phyloP scores from a whole-genome alignment of 352 stramenopile species.

The Phytophthora kernoviae region DNA sequence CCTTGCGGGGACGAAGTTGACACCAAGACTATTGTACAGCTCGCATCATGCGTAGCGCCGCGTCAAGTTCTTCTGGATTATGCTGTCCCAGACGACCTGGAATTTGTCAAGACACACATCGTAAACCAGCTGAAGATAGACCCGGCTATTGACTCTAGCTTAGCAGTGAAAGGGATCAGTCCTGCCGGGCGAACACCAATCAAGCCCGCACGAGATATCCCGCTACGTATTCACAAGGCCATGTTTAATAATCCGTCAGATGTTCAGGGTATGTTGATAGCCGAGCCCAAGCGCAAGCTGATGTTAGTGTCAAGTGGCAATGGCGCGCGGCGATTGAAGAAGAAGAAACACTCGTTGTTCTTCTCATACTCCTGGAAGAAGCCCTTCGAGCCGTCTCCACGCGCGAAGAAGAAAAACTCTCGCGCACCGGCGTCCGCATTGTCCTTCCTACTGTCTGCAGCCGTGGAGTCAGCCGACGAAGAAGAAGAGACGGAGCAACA shows the following conservation, averaged over 20 bases:
- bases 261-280: constrained; percentile 78
- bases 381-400: constrained; percentile 55
- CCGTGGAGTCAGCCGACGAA: constrained; percentile 74
- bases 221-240: constrained; percentile 83
- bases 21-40: constrained; percentile 82
- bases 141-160: constrained; percentile 18
- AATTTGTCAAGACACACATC: constrained; percentile 71
- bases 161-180: constrained; percentile 41
- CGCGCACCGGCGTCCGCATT: constrained; percentile 65
- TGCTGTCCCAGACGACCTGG: constrained; percentile 54
- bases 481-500: constrained; percentile 72
- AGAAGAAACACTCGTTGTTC: constrained; percentile 83
- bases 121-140: constrained; percentile 56
- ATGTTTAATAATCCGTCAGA: constrained; percentile 84
- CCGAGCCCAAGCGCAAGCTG: constrained; percentile 82
- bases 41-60: constrained; percentile 60
- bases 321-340: constrained; percentile 77
- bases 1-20: constrained; percentile 86
- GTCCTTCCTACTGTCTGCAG: constrained; percentile 79
- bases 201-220: constrained; percentile 55
- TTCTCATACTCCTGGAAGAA: constrained; percentile 89
- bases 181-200: constrained; percentile 37
- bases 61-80: constrained; percentile 77
- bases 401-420: constrained; percentile 76
- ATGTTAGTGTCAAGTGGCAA: constrained; percentile 73